phyloP scores from a whole-genome alignment of 208 protist genomes.

The Acanthamoeba culbertsoni region DNA sequence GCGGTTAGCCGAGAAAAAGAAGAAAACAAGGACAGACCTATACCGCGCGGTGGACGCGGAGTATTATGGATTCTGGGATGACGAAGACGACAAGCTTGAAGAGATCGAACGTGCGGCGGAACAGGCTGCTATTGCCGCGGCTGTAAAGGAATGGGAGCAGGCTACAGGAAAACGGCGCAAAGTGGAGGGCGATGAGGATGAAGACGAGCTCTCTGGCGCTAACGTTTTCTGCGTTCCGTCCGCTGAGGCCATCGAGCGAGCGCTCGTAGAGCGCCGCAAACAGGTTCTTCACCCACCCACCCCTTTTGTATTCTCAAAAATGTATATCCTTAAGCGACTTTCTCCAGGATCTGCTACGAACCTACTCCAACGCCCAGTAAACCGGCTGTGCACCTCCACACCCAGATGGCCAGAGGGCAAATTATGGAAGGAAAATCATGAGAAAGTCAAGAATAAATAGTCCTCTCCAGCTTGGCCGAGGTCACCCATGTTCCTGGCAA shows the following conservation, averaged over 20 bases:
- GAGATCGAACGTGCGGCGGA: slow-evolving; percentile 75
- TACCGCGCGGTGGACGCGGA: slow-evolving; percentile 78
- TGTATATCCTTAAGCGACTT: too few species aligned
- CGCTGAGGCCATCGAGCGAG: background rate
- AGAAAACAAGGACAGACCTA: slow-evolving; percentile 76
- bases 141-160: background rate
- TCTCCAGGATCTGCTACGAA: background rate
- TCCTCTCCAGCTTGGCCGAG: background rate
- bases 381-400: too few species aligned
- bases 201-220: background rate
- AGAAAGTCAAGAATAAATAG: background rate
- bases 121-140: background rate
- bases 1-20: slow-evolving; percentile 6
- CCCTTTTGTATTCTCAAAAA: background rate
- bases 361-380: too few species aligned
- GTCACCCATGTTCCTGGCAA: background rate
- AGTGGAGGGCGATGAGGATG: background rate
- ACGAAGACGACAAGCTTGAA: slow-evolving; percentile 79
- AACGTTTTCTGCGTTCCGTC: background rate
- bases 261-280: background rate
- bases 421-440: background rate
- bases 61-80: slow-evolving; percentile 86
- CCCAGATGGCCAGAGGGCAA: too few species aligned
- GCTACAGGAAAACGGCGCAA: background rate
- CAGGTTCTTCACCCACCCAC: background rate